These are phyloP conservation scores for Melastoma malabathricum DNA, from an alignment of 345 rosid species.

Conservation along the genomic window DNA sequence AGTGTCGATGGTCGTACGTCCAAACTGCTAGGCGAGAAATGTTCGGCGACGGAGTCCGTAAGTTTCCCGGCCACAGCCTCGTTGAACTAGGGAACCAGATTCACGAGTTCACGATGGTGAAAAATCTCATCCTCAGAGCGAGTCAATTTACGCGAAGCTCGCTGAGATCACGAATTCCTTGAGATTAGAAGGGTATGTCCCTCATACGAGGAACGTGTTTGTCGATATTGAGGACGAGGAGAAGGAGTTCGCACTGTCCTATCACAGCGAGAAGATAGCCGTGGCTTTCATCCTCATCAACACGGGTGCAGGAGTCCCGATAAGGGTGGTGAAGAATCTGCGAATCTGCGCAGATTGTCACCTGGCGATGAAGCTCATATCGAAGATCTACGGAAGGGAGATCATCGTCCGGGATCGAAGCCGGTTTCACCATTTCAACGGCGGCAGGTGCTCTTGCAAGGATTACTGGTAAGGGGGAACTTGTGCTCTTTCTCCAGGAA, in stretches of 20 bases:
- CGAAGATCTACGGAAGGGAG: slow-evolving; percentile 48
- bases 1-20: slow-evolving; percentile 60
- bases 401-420: slow-evolving; percentile 72
- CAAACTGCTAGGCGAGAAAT: slow-evolving; percentile 53
- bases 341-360: slow-evolving; percentile 86
- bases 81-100: slow-evolving; percentile 63
- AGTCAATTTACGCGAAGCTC: slow-evolving; percentile 38
- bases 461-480: slow-evolving; percentile 39
- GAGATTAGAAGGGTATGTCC: slow-evolving; percentile 49
- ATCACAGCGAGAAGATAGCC: slow-evolving; percentile 84
- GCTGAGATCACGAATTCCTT: slow-evolving; percentile 39
- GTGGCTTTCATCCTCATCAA: slow-evolving; percentile 62
- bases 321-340: slow-evolving; percentile 56
- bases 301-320: slow-evolving; percentile 41
- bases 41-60: slow-evolving; percentile 44
- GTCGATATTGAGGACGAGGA: slow-evolving; percentile 79
- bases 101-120: slow-evolving; percentile 59
- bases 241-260: slow-evolving; percentile 50
- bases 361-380: slow-evolving; percentile 55
- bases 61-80: slow-evolving; percentile 57
- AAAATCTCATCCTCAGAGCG: slow-evolving; percentile 44
- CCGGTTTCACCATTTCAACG: slow-evolving; percentile 68
- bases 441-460: slow-evolving; percentile 54
- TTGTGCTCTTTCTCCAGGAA: too few relatives aligned
- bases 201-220: slow-evolving; percentile 40